A percentile compares a stretch with the other conserved stretches of the same genome.
These are phyloP conservation scores for Ustilago xerochloae DNA, from an alignment of 1,284 basidiomycete species.

Conservation along the genomic window DNA sequence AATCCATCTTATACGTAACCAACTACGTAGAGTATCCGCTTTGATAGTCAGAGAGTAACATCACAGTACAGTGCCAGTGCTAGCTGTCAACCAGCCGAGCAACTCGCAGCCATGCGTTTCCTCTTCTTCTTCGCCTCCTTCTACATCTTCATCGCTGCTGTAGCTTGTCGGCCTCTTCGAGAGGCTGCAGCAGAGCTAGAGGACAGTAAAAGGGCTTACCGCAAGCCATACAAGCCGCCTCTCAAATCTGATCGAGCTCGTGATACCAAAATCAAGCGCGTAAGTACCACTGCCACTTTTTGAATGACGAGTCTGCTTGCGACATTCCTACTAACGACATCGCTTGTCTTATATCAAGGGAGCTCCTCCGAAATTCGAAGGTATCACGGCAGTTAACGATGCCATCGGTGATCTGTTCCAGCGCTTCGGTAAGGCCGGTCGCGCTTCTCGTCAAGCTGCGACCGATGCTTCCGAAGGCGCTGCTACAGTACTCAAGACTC, in stretches of 20 bases:
- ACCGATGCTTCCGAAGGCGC: not conserved
- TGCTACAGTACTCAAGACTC: not conserved
- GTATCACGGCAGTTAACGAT: not conserved
- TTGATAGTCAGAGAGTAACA: too few relatives aligned
- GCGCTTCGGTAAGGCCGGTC: not conserved
- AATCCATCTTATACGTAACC: not conserved
- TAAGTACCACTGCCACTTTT: constrained; percentile 4
- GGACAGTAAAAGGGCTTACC: constrained; percentile 14
- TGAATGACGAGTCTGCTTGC: not conserved
- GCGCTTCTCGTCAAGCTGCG: constrained; percentile 7
- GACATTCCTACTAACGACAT: too few relatives aligned
- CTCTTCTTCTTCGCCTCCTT: constrained; percentile 6
- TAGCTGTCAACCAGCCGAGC: not conserved
- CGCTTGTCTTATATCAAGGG: not conserved
- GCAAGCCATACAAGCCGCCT: not conserved
- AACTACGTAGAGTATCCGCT: too few relatives aligned
- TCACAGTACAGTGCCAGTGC: too few relatives aligned
- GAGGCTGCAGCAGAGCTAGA: constrained; percentile 20
- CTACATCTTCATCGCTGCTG: constrained; percentile 25
- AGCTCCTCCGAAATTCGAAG: constrained; percentile 10
- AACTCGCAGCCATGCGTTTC: constrained; percentile 2
- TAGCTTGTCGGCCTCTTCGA: constrained; percentile 32
- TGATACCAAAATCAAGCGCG: constrained; percentile 17
- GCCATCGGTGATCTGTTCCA: constrained; percentile 7
- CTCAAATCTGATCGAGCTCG: not conserved